Evolutionary conservation across 345 rosid species (phyloP), one percentile per base, ranked within the genome.

Genomic region (Bruguiera parviflora): DNA sequence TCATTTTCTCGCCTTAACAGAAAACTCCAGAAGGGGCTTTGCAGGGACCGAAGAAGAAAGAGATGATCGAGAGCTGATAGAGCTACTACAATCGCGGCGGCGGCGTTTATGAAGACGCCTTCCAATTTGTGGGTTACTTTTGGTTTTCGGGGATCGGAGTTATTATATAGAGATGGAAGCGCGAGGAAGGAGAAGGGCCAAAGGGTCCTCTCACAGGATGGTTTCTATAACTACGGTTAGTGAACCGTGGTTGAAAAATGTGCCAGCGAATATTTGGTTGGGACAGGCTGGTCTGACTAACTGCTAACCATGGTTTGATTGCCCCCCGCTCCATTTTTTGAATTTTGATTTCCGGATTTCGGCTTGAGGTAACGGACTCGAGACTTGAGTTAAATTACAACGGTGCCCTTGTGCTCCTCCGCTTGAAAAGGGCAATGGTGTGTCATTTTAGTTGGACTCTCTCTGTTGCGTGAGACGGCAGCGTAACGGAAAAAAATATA

Each of bases 21-120:
- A 31, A 35, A 8, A 6, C 8, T 35, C 35, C 5, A 1, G 39
- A 2, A 0, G 47, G 43, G 3, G 15, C 11, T 37, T 10, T 4
- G n/a, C 18, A 37, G 18, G 18, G n/a, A 28, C 2, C 0, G 33
- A 24, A 4, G 58, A 9, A 31, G 10, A 58, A 19, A 5, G 9
- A 18, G 49, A 43, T n/a, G 2, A 37, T 25, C 19, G 39, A 47
- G 13, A 19, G 8, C 2, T 43, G 49, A 8, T 20, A 0, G 5
- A 6, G 15, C 16, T n/a, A 1, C 16, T n/a, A 1, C 8, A 13
- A 32, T 21, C 11, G 32, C 8, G 51, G 8, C 37, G 32, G 5
- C 57, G 82, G 84, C 82, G 84, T 84, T 82, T 84, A 84, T 82
- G 52, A 84, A 84, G 88, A 84, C 88, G 85, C 88, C 88, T 49